Evolutionary conservation across 2,329 filamentous ascomycete species (phyloP).

Genomic region (Nemania sp.): DNA sequence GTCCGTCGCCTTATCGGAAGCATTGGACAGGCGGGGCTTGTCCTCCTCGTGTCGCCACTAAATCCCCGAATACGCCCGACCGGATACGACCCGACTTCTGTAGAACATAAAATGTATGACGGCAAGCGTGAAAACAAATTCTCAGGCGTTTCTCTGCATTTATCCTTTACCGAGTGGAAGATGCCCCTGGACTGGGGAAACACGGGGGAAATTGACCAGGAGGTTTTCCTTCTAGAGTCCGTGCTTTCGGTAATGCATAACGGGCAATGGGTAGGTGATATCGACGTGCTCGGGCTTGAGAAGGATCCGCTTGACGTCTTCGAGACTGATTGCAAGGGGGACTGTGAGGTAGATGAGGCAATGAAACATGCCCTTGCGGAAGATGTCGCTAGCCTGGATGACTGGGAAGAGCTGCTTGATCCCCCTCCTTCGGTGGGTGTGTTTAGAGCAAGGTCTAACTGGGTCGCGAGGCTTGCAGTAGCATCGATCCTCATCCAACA

Average conservation of each 20-base stretch:
- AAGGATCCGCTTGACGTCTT: constrained; percentile 13
- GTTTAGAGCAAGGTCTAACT: constrained; percentile 20
- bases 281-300: constrained; percentile 23
- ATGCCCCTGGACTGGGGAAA: constrained; percentile 28
- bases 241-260: constrained; percentile 31
- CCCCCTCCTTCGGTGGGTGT: constrained; percentile 7
- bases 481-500: constrained; percentile 14
- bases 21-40: constrained; percentile 25
- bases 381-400: constrained; percentile 20
- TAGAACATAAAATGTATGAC: constrained; percentile 22
- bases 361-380: neutral
- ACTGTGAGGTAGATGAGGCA: neutral
- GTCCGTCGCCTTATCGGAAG: constrained; percentile 29
- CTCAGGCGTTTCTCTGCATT: constrained; percentile 22
- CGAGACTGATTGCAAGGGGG: constrained; percentile 22
- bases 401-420: constrained; percentile 31
- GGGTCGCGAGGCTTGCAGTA: constrained; percentile 21
- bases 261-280: constrained; percentile 34
- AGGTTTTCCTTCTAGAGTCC: constrained; percentile 31
- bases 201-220: constrained; percentile 28
- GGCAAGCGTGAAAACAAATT: constrained; percentile 23
- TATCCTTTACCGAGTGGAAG: constrained; percentile 36
- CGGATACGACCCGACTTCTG: constrained; percentile 8
- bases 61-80: constrained; percentile 15
- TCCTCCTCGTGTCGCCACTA: constrained; percentile 23